Percentiles rank a stretch among this genome's conserved stretches.
Conservation (phyloP, 768 basidiomycete genomes). For the Termitomyces sp. region DNA sequence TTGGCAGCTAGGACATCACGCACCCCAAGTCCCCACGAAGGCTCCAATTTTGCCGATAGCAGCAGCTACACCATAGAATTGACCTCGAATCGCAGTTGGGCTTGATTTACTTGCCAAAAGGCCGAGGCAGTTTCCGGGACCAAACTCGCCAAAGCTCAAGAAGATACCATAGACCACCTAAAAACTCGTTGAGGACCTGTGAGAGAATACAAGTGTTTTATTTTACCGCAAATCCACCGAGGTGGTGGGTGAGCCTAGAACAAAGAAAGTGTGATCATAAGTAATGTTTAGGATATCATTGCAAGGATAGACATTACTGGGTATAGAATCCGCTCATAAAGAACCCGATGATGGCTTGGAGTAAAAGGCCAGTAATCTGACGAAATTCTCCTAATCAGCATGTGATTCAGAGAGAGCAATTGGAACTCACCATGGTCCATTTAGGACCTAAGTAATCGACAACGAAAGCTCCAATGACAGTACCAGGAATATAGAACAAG, state of each 20-base stretch:
- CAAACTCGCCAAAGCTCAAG: constrained; percentile 84
- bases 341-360: constrained; percentile 77
- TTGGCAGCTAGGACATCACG: constrained; percentile 16
- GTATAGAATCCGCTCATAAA: constrained; percentile 84
- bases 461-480: constrained; percentile 69
- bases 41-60: constrained; percentile 85
- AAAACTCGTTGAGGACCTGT: neutral
- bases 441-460: constrained; percentile 78
- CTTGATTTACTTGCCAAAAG: constrained; percentile 82
- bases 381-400: neutral
- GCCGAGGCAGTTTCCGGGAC: constrained; percentile 85
- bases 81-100: constrained; percentile 83
- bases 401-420: neutral
- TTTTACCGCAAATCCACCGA: constrained; percentile 73
- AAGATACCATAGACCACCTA: constrained; percentile 89
- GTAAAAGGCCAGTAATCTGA: constrained; percentile 64
- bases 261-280: neutral
- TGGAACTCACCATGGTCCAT: constrained; percentile 56
- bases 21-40: constrained; percentile 80
- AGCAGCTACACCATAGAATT: constrained; percentile 84
- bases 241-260: constrained; percentile 51
- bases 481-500: constrained; percentile 44
- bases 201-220: neutral
- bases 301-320: constrained; percentile 27
- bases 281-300: neutral